Conservation (phyloP, 164 flowering plant species). For the Sedum album region DNA sequence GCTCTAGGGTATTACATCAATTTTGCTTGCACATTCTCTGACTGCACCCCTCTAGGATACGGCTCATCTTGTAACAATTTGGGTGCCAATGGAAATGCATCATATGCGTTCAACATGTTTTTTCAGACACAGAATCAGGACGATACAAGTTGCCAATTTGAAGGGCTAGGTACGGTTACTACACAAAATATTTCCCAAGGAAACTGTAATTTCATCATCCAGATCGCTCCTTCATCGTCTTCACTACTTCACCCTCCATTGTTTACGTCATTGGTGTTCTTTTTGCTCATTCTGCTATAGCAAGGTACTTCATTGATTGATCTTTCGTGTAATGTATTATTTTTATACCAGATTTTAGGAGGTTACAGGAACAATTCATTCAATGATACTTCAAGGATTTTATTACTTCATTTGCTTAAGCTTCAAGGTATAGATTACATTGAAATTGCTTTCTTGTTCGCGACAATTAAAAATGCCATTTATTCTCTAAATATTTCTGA, state of each 20-base stretch:
- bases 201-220: slow-evolving; percentile 13
- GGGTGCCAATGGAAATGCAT: neutral
- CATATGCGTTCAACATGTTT: slow-evolving; percentile 70
- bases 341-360: neutral
- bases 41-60: slow-evolving; percentile 66
- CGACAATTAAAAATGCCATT: neutral
- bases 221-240: slow-evolving; percentile 19
- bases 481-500: neutral
- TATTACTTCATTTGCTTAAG: neutral
- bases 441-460: too few relatives aligned
- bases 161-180: slow-evolving; percentile 51
- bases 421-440: neutral
- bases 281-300: neutral
- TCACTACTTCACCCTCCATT: slow-evolving; percentile 5
- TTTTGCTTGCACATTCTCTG: slow-evolving; percentile 58
- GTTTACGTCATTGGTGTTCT: neutral
- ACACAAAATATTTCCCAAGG: slow-evolving; percentile 26
- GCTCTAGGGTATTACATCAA: slow-evolving; percentile 28
- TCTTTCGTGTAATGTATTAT: neutral
- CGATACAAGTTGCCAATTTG: slow-evolving; percentile 52
- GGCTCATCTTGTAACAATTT: slow-evolving; percentile 36
- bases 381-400: neutral
- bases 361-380: neutral
- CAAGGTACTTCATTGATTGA: neutral
- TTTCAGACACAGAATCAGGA: slow-evolving; percentile 67